Evolutionary conservation across 139 green algal species (phyloP), one percentile per base, ranked within the genome.

Genomic region (Haematococcus sp.): DNA sequence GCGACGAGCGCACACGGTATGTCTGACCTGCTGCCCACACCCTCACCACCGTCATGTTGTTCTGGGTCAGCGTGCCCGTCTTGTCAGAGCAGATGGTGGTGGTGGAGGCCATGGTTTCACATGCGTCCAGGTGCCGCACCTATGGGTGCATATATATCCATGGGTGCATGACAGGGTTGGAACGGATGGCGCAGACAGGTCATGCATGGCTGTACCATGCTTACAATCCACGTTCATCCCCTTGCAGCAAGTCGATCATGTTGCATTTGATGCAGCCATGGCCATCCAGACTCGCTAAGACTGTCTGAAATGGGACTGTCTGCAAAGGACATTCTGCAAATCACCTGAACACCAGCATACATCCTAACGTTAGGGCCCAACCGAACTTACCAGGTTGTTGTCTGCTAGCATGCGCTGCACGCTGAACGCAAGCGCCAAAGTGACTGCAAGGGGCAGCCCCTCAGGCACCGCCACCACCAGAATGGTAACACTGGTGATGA

Each of bases 391-490:
- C 54, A 91, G 78, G 65, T 88, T 89, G 67, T 83, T 81, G 55
- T 91, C 86, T 0, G 59, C 70, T 60, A 91, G 74, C 86, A 89
- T 91, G 49, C 78, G 73, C 72, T 81, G 74, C 32, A 97, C 92
- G 65, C 73, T 87, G 86, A 90, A 97, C 11, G 93, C 93, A 52
- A 97, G 86, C 1, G 92, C 88, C 23, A 97, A 78, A 0, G 93
- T 97, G 11, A 96, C 91, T 0, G 93, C 92, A 58, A 97, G 83
- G 2, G 93, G 93, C 76, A 97, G 86, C 1, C 93, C 93, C 81
- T 97, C 93, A 3, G 93, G 93, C 30, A 97, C 88, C 9, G 93
- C 93, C 59, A 97, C 93, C 70, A 97, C 92, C 76, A 97, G 78
- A 23, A 97, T 86, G 30, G 92, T 95, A 70, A 97, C 87, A n/a